phyloP scores from a whole-genome alignment of 352 stramenopile species.

The Phytophthora syringae region DNA sequence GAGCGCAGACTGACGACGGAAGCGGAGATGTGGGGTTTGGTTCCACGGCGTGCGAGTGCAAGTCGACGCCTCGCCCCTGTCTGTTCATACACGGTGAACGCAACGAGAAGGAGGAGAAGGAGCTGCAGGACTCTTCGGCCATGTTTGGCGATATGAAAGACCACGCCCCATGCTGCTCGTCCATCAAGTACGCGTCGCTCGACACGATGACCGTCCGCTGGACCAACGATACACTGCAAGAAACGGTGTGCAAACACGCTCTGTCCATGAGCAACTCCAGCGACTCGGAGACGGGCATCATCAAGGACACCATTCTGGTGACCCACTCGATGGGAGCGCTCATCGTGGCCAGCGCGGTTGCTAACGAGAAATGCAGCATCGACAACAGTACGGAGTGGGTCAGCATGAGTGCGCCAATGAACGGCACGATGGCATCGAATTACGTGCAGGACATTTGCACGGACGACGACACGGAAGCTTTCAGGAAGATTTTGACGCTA shows the following conservation, averaged over 20 bases:
- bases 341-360: slow-evolving; percentile 46
- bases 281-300: slow-evolving; percentile 10
- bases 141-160: slow-evolving; percentile 43
- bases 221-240: slow-evolving; percentile 40
- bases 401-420: slow-evolving; percentile 54
- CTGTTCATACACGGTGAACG: slow-evolving; percentile 53
- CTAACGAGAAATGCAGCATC: slow-evolving; percentile 55
- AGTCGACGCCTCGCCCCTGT: slow-evolving; percentile 41
- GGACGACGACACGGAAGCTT: slow-evolving; percentile 34
- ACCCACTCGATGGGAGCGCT: slow-evolving; percentile 58
- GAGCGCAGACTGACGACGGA: slow-evolving; percentile 22
- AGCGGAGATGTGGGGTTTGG: slow-evolving; percentile 29
- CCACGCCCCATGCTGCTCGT: slow-evolving; percentile 51
- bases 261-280: slow-evolving; percentile 38
- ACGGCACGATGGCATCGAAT: slow-evolving; percentile 53
- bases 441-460: slow-evolving; percentile 47
- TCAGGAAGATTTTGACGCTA: slow-evolving; percentile 41
- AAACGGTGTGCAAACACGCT: slow-evolving; percentile 41
- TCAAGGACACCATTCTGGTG: slow-evolving; percentile 53
- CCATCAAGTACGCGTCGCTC: slow-evolving; percentile 43
- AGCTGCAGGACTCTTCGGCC: slow-evolving; percentile 27
- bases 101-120: slow-evolving; percentile 20
- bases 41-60: slow-evolving; percentile 34
- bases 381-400: slow-evolving; percentile 49
- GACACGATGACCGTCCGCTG: slow-evolving; percentile 43